Conservation (phyloP, 176 grass and related monocot species). For the Aegilops bicornis region DNA sequence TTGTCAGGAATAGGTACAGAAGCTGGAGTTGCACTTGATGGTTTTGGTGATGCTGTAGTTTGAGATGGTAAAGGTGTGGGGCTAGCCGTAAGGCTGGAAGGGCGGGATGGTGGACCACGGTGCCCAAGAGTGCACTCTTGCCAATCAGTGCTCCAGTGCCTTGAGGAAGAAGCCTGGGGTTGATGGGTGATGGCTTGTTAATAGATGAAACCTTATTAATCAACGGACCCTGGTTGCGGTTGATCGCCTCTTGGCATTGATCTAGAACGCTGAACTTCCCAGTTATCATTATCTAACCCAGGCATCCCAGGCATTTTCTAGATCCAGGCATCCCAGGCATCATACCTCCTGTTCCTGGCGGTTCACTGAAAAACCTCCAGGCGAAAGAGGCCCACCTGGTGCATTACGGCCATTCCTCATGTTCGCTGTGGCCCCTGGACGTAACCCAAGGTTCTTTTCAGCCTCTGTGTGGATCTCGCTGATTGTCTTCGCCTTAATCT, state of each 20-base stretch:
- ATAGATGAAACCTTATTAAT: conserved; percentile 43
- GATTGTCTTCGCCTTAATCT: conserved; percentile 92
- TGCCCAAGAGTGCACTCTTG: conserved; percentile 71
- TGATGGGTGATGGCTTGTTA: conserved; percentile 47
- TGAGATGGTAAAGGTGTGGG: conserved; percentile 32
- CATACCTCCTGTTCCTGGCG: conserved; percentile 83
- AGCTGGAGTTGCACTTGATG: conserved; percentile 35
- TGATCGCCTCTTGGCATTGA: conserved; percentile 71
- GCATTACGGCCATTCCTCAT: conserved; percentile 67
- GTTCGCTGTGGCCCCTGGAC: conserved; percentile 57
- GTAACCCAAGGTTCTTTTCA: conserved; percentile 80
- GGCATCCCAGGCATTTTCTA: conserved; percentile 99
- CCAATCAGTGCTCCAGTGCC: conserved; percentile 65
- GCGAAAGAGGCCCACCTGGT: conserved; percentile 53
- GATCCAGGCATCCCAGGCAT: conserved; percentile 97
- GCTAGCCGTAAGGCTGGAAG: conserved; percentile 29
- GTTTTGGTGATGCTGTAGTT: conserved; percentile 41
- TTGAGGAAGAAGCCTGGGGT: conserved; percentile 76
- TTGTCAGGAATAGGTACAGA: conserved; percentile 32
- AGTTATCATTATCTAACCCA: conserved; percentile 81
- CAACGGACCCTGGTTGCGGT: conserved; percentile 33
- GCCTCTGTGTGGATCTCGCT: conserved; percentile 88
- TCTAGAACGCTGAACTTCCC: conserved; percentile 88
- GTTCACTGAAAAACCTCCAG: conserved; percentile 63
- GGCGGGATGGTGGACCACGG: conserved; percentile 34